Conservation (phyloP, 2,329 filamentous ascomycete species). For the Neopestalotiopsis clavispora region DNA sequence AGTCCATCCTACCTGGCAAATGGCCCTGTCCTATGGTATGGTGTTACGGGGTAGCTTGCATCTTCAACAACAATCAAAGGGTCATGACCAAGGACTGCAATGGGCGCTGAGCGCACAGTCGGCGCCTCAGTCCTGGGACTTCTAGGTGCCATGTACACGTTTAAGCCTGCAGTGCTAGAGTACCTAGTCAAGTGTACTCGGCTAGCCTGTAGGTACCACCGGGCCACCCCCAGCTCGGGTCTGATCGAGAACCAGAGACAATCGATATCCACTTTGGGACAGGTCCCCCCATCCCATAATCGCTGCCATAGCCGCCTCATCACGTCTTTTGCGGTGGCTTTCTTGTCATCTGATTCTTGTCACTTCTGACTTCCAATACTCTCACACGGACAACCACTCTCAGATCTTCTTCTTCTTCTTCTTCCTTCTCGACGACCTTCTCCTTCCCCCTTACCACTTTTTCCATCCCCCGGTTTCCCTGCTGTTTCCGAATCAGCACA, state of each 20-base stretch:
- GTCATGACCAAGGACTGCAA: too few relatives aligned
- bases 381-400: background rate
- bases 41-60: too few relatives aligned
- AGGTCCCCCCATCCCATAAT: constrained; percentile 5
- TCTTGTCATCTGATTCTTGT: constrained; percentile 16
- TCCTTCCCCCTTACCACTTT: background rate
- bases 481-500: background rate
- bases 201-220: background rate
- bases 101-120: too few relatives aligned
- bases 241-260: background rate
- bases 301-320: constrained; percentile 8
- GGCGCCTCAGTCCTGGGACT: too few relatives aligned
- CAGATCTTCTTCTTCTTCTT: background rate
- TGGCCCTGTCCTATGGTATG: too few relatives aligned
- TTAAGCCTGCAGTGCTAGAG: background rate
- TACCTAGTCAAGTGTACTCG: background rate
- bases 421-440: background rate
- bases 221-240: background rate
- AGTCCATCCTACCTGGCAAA: too few relatives aligned
- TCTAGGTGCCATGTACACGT: background rate
- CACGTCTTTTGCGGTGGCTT: constrained; percentile 14
- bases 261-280: constrained; percentile 14
- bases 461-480: background rate
- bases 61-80: too few relatives aligned
- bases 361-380: background rate